phyloP scores from a whole-genome alignment of 129 eudicot genomes.

The Centella asiatica region DNA sequence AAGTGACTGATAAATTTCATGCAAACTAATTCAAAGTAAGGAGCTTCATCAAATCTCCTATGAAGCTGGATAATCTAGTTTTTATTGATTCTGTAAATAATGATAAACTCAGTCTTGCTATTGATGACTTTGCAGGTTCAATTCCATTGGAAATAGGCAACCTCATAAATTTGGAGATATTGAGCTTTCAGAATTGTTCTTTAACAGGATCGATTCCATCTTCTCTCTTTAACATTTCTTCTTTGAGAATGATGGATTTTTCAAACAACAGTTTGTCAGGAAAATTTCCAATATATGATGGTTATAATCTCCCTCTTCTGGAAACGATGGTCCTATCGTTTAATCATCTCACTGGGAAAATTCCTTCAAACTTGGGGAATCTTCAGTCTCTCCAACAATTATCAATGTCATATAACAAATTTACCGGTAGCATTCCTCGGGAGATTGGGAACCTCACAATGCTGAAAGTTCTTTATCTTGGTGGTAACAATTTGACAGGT shows the following conservation, averaged over 20 bases:
- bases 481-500: conserved; percentile 40
- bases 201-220: conserved; percentile 32
- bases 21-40: not conserved
- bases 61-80: not conserved
- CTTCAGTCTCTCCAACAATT: conserved; percentile 20
- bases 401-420: conserved; percentile 14
- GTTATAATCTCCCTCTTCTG: conserved; percentile 13
- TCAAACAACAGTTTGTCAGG: conserved; percentile 22
- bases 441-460: conserved; percentile 30
- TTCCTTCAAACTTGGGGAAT: conserved; percentile 25
- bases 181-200: conserved; percentile 23
- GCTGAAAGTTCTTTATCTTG: conserved; percentile 19
- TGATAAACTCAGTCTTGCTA: not conserved
- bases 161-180: conserved; percentile 24
- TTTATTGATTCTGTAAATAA: no score
- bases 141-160: conserved; percentile 33
- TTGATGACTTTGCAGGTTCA: conserved; percentile 20
- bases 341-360: conserved; percentile 28
- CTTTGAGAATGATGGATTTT: conserved; percentile 18
- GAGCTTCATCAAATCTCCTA: not conserved
- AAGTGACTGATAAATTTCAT: no score
- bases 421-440: conserved; percentile 33
- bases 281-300: conserved; percentile 4
- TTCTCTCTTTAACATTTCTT: conserved; percentile 40
- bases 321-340: conserved; percentile 14